These are phyloP conservation scores for Gloeopeniophorella convolvens DNA, from an alignment of 768 basidiomycete genomes.

Conservation along the genomic window DNA sequence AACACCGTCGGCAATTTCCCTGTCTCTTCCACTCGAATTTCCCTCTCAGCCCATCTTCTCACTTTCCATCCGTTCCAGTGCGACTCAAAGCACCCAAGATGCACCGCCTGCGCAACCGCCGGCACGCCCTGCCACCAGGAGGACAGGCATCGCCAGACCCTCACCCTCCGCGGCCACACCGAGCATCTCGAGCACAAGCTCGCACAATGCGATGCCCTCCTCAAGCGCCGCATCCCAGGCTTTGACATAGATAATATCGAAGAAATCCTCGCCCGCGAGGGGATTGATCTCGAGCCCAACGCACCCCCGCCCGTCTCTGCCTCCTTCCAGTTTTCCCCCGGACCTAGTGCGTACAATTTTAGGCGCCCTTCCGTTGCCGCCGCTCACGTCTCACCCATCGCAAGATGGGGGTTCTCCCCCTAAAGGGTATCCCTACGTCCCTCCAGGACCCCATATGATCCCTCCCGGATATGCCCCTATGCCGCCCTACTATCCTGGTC, in stretches of 20 bases:
- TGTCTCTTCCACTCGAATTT: slow-evolving; percentile 39
- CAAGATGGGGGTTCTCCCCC: slow-evolving; percentile 27
- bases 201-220: slow-evolving; percentile 68
- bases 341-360: slow-evolving; percentile 24
- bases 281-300: slow-evolving; percentile 43
- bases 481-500: slow-evolving; percentile 38
- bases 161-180: slow-evolving; percentile 78
- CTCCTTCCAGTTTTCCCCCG: slow-evolving; percentile 27
- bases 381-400: slow-evolving; percentile 14
- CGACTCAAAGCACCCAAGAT: slow-evolving; percentile 85
- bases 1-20: slow-evolving; percentile 82
- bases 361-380: slow-evolving; percentile 21
- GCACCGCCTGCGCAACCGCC: slow-evolving; percentile 77
- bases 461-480: slow-evolving; percentile 43
- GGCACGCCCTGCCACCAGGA: slow-evolving; percentile 80
- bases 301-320: slow-evolving; percentile 16
- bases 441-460: slow-evolving; percentile 34
- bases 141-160: slow-evolving; percentile 80
- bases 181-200: slow-evolving; percentile 79
- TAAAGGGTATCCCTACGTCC: slow-evolving; percentile 30
- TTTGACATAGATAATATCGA: slow-evolving; percentile 66
- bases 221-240: slow-evolving; percentile 64
- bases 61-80: slow-evolving; percentile 44
- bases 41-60: slow-evolving; percentile 26
- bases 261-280: slow-evolving; percentile 55